Conservation (phyloP, 1,139 yeast genomes). For the Yamadazyma sp. region DNA sequence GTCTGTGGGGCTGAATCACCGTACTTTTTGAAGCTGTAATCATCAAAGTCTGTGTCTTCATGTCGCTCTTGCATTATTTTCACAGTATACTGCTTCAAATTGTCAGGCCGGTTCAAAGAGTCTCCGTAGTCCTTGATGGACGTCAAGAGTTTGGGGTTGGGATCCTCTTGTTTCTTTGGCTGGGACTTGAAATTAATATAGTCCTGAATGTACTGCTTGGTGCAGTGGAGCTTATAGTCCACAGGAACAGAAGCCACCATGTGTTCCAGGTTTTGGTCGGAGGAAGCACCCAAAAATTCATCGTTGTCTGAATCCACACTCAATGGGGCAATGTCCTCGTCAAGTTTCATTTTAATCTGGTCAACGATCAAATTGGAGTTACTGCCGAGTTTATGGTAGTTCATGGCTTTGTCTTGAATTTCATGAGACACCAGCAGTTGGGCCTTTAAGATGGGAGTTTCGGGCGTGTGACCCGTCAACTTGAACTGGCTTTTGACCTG, state of each 20-base stretch:
- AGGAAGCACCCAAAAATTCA: neutral
- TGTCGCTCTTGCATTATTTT: conserved; percentile 13
- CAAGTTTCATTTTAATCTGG: conserved; percentile 6
- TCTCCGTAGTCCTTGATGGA: conserved; percentile 15
- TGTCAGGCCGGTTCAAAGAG: conserved; percentile 9
- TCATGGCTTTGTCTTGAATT: conserved; percentile 8
- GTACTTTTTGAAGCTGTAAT: conserved; percentile 12
- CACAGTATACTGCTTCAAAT: conserved; percentile 11
- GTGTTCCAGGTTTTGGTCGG: neutral
- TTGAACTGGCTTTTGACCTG: conserved; percentile 7
- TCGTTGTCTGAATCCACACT: neutral
- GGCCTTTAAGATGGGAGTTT: neutral
- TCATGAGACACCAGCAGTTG: neutral
- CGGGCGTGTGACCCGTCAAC: neutral
- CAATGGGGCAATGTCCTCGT: neutral
- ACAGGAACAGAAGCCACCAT: neutral
- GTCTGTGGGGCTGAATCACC: conserved; percentile 1
- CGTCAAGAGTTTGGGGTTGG: conserved; percentile 10
- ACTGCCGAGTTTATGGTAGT: conserved; percentile 11
- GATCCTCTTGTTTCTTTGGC: conserved; percentile 1
- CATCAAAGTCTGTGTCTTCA: conserved; percentile 14
- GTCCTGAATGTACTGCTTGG: conserved; percentile 21
- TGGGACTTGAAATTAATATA: conserved; percentile 22
- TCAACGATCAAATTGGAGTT: conserved; percentile 10
- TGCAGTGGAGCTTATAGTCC: conserved; percentile 2